Base-by-base conservation (phyloP, 164 flowering plant species). In the Nelumbo lutea region DNA sequence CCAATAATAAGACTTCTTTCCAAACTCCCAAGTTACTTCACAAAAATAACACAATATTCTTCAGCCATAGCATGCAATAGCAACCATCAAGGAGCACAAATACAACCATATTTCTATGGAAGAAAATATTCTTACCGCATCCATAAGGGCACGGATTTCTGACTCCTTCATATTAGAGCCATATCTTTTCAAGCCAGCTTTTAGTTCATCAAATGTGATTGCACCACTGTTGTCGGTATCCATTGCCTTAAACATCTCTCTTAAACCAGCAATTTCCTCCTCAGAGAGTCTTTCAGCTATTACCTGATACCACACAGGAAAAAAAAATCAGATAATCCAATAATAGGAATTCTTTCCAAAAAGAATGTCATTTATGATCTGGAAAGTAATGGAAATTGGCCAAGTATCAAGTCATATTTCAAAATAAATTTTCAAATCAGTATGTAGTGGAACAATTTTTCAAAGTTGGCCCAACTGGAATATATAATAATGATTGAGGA, bases 171-270 rank as follows among this genome's bases (percentile, higher is more conserved):
- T 42, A 64, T 88, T 94, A 41, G 98, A 94, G 68, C 98, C 98
- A 69, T 91, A 94, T 88, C 88, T 88, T 81, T 83, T 80, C 78
- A 94, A 77, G 72, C 98, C 98, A 80, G 90, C 94, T 83, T 91
- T 91, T n/a, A 93, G 86, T 76, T 93, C 98, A 78, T 91, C 98
- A 80, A 90, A 94, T 66, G 98, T 91, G 74, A 94, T 94, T 65
- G 98, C 97, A 74, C 98, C 98, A 77, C 98, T 91, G 68, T 81
- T 91, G 77, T 93, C 97, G 52, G 98, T 93, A 73, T 93, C 98
- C 98, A 93, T 93, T 60, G 98, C 81, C 66, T 63, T 76, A 68
- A 94, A 94, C 98, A 94, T 94, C 82, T 91, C 98, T 72, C 78
- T 87, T 65, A 94, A 78, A 77, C 98, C 98, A 71, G 98, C 98